Conservation (phyloP, 2,329 filamentous ascomycete genomes). For the Fusarium siculi region DNA sequence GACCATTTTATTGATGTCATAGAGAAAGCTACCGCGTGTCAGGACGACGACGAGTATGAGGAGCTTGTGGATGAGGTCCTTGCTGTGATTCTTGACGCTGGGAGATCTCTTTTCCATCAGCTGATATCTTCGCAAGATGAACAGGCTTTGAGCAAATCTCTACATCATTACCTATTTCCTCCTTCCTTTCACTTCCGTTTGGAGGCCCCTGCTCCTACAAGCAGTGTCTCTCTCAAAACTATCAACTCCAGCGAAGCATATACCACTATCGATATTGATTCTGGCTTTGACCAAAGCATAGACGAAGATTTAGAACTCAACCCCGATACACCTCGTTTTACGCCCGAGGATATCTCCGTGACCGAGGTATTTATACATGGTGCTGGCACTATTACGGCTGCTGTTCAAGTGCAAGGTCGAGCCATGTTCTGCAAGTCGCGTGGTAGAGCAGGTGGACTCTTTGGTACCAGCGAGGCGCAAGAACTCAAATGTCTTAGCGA, state of each 20-base stretch:
- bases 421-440: not conserved
- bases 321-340: not conserved
- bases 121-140: rapidly evolving
- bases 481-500: not conserved
- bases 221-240: rapidly evolving
- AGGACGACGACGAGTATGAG: not conserved
- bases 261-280: not conserved
- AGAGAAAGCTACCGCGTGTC: not conserved
- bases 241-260: not conserved
- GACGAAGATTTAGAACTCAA: not conserved
- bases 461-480: rapidly evolving
- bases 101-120: not conserved
- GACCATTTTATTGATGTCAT: not conserved
- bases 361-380: rapidly evolving
- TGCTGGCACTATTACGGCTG: not conserved
- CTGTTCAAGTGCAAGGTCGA: rapidly evolving
- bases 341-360: rapidly evolving
- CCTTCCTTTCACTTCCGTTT: not conserved
- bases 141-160: rapidly evolving
- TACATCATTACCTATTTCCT: not conserved
- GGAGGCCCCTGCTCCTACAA: rapidly evolving
- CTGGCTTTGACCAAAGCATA: not conserved
- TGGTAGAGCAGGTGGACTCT: not conserved
- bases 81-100: not conserved
- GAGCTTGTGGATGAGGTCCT: not conserved